Percentiles rank a stretch among this genome's conserved stretches.
These are phyloP conservation scores for Sphagnurus paluster DNA, from an alignment of 1,284 basidiomycete genomes.

Conservation along the genomic window DNA sequence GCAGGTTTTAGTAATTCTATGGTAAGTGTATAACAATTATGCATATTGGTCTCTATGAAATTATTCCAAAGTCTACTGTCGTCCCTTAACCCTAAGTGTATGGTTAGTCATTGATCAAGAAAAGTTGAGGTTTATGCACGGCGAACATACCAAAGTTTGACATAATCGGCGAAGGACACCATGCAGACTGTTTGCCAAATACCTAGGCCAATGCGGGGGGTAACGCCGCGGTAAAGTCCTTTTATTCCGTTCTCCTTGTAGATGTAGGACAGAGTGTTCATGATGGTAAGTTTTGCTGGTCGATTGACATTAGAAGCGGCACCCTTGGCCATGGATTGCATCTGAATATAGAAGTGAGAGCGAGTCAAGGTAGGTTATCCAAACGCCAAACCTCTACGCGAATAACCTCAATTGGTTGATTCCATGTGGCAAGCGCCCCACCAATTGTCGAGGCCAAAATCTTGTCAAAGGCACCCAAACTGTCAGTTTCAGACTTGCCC, in stretches of 20 bases:
- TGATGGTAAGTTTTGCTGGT: constrained; percentile 88
- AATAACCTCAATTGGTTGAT: constrained; percentile 98
- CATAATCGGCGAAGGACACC: constrained; percentile 97
- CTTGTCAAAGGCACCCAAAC: constrained; percentile 81
- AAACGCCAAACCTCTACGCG: constrained; percentile 72
- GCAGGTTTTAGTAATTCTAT: constrained; percentile 17
- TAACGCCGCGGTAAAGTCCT: constrained; percentile 96
- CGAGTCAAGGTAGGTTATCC: not conserved
- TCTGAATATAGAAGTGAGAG: constrained; percentile 46
- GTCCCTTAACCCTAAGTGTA: constrained; percentile 45
- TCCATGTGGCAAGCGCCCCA: constrained; percentile 98
- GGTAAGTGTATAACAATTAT: constrained; percentile 36
- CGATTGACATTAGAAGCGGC: constrained; percentile 72
- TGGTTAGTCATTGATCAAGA: constrained; percentile 9
- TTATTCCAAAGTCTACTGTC: constrained; percentile 25
- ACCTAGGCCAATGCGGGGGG: constrained; percentile 94
- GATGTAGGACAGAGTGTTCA: constrained; percentile 89
- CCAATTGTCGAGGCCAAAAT: constrained; percentile 90
- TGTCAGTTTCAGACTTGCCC: constrained; percentile 78
- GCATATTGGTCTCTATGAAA: constrained; percentile 24
- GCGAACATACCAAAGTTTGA: constrained; percentile 68
- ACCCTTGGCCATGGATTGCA: constrained; percentile 97
- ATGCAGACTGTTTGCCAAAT: constrained; percentile 98
- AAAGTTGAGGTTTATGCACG: not conserved
- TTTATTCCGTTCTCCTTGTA: constrained; percentile 97